Evolutionary conservation across 139 green algal genomes (phyloP), one percentile per base, ranked within the genome.

Genomic region (Edaphochlamys debaryana): DNA sequence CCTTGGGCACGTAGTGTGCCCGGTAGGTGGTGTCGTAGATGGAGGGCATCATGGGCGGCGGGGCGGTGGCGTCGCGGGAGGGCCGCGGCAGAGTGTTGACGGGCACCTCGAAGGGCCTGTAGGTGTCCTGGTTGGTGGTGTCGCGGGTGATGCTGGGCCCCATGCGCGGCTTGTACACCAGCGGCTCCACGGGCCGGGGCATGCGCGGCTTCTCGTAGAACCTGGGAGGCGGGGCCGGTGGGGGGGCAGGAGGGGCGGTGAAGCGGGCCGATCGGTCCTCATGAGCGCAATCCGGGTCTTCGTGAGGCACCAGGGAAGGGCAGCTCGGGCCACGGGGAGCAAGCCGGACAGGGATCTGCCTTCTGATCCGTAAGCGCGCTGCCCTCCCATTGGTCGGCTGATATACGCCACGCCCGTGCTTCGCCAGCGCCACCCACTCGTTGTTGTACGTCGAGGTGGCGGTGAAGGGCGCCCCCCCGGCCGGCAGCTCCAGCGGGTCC

Each of bases 21-120:
- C 85, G 30, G 71, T 92, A 89, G 5, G 88, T 92, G 56, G 88
- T 92, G 64, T 87, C 80, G 56, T 80, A 91, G 17, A 84, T 83
- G 75, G 34, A 84, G 25, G 87, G 87, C 25, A 82, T 32, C 15
- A 64, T 3, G n/a, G 60, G 79, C 23, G 85, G 85, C 22, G 79
- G 85, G 19, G 38, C 40, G 8, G 72, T 71, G 34, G 85, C 68
- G 32, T 76, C 20, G 60, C 72, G 71, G 20, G 50, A 54, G 30
- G 66, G 42, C 32, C 62, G 36, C 3, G 4, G 17, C 41, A 9
- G 36, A 42, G 36, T 63, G 56, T 25, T n/a, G 23, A 27, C 64
- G 7, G 58, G 60, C 62, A 87, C 27, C 38, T 76, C 30, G 32
- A 80, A 83, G 9, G 83, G 72, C 87, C 79, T 80, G 80, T 91